Evolutionary conservation across 2,329 filamentous ascomycete species (phyloP), one percentile per base, ranked within the genome.

Genomic region (Bipolaris zeicola): DNA sequence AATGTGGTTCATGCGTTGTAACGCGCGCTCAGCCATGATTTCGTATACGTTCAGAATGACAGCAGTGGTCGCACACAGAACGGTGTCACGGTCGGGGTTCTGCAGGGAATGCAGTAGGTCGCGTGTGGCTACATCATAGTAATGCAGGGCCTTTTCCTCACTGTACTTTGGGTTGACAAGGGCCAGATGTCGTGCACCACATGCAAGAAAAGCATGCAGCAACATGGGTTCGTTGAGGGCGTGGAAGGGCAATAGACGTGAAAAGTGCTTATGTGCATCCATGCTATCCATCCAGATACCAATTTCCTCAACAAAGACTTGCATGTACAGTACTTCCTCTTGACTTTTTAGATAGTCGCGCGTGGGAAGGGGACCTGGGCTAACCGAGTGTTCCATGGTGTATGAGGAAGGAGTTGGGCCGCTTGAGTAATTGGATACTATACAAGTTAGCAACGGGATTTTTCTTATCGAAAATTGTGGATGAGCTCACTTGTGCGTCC

Each of bases 221-320:
- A 98, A 83, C 89, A 97, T 93, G 0, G 92, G 89, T 56, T 95
- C 91, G 52, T 87, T 85, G 22, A 96, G 80, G 1, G 92, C 88
- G 67, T 94, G 85, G 67, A 92, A 92, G 0, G 94, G 92, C n/a
- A 97, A 81, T 16, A 91, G 80, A 45, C 89, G 85, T 22, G 91
- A 91, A 74, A 97, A 97, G 72, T 96, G 90, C 77, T 94, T 94
- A 63, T 88, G 83, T 33, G 87, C 83, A 77, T 96, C 91, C 80
- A 97, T 87, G 39, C 88, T 91, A 76, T 97, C 94, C 91, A 98
- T 96, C 92, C 94, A 97, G 3, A 92, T 77, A 0, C 89, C 92
- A 2, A 98, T 91, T 63, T 96, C 90, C 69, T 96, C 90, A 6
- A 96, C 89, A 72, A 96, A 98, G 0, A 92, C 88, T 73, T 96